Percentiles rank a stretch among this genome's conserved stretches.
phyloP scores from a whole-genome alignment of 1,139 yeast genomes.

The Zygoascus meyerae region DNA sequence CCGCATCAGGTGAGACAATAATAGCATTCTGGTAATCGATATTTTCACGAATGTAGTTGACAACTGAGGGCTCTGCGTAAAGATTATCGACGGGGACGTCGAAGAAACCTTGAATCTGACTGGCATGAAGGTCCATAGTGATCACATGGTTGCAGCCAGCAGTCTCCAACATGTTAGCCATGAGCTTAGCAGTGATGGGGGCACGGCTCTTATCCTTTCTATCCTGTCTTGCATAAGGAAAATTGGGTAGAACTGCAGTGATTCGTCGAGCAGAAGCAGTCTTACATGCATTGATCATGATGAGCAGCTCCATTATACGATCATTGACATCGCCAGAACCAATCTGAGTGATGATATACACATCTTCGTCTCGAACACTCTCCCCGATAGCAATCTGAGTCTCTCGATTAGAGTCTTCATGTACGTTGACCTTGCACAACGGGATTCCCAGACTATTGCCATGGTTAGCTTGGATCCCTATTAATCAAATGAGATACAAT shows the following conservation, averaged over 20 bases:
- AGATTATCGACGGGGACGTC: slow-evolving; percentile 94
- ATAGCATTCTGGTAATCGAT: slow-evolving; percentile 64
- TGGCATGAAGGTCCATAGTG: slow-evolving; percentile 96
- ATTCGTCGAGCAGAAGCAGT: slow-evolving; percentile 93
- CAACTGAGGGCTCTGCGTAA: slow-evolving; percentile 93
- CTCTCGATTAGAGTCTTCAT: slow-evolving; percentile 58
- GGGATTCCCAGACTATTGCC: slow-evolving; percentile 35
- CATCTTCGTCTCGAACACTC: slow-evolving; percentile 93
- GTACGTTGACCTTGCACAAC: slow-evolving; percentile 40
- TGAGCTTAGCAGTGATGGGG: slow-evolving; percentile 92
- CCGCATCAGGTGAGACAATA: slow-evolving; percentile 96
- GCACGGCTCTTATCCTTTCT: slow-evolving; percentile 95
- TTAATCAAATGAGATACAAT: too few species aligned
- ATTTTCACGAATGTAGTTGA: slow-evolving; percentile 76
- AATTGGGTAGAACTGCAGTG: slow-evolving; percentile 91
- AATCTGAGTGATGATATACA: slow-evolving; percentile 79
- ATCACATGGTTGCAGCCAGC: slow-evolving; percentile 97
- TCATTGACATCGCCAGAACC: slow-evolving; percentile 91
- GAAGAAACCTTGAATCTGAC: slow-evolving; percentile 96
- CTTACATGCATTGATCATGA: slow-evolving; percentile 92
- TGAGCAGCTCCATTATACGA: slow-evolving; percentile 75
- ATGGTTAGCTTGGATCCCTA: too few species aligned
- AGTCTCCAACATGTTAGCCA: slow-evolving; percentile 91
- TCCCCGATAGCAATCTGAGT: slow-evolving; percentile 91
- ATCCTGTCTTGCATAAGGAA: slow-evolving; percentile 97